A percentile compares a stretch with the other conserved stretches of the same genome.
These are phyloP conservation scores for Coprinopsis marcescibilis DNA, from an alignment of 768 basidiomycete species.

Conservation along the genomic window DNA sequence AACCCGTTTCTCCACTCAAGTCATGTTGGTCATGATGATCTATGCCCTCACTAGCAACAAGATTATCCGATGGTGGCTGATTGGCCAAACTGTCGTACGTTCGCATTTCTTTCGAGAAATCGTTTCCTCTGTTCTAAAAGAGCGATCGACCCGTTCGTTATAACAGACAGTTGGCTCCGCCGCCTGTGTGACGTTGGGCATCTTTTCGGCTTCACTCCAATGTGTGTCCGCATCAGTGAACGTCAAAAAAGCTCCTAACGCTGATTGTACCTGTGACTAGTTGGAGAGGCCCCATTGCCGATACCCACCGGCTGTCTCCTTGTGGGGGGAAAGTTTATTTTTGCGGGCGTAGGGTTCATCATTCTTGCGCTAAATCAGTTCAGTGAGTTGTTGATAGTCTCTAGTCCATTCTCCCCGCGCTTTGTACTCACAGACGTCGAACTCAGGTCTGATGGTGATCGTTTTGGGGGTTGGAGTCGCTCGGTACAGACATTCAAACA, in stretches of 20 bases:
- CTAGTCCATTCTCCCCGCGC: neutral
- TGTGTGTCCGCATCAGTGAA: neutral
- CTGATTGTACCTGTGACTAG: neutral
- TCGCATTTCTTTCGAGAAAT: too few species aligned
- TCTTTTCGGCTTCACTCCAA: neutral
- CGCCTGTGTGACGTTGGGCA: neutral
- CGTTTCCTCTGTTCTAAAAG: too few species aligned
- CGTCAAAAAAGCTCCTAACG: too few species aligned
- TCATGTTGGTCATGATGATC: conserved; percentile 1
- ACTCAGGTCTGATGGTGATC: conserved; percentile 20
- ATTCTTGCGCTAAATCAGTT: neutral
- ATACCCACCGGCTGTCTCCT: neutral
- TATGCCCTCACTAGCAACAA: neutral
- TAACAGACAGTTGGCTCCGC: neutral
- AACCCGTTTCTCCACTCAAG: too few species aligned
- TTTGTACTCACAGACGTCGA: neutral
- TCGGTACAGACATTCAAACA: conserved; percentile 17
- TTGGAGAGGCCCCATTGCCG: neutral
- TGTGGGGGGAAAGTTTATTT: neutral
- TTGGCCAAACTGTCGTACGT: neutral
- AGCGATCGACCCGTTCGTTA: too few species aligned
- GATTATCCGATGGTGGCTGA: neutral
- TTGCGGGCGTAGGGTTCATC: neutral
- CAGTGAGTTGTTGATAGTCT: neutral
- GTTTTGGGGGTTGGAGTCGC: conserved; percentile 19